Conservation (phyloP, 495 filamentous ascomycete species). For the Pyronema domesticum region DNA sequence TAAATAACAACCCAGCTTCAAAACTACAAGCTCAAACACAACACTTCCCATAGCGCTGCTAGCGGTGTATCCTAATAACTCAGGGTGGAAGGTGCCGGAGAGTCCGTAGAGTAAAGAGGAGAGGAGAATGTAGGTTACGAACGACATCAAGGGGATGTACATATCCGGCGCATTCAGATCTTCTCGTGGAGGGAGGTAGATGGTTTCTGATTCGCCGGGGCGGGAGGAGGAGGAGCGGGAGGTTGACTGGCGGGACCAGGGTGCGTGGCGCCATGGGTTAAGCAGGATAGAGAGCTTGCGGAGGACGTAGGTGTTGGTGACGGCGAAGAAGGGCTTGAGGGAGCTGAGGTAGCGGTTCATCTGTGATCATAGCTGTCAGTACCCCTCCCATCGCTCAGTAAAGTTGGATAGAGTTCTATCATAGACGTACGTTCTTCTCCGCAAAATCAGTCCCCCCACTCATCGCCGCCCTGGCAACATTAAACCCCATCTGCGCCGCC, state of each 20-base stretch:
- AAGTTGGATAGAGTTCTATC: no score
- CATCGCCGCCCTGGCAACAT: constrained; percentile 86
- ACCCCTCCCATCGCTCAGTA: background rate
- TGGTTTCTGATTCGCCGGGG: constrained; percentile 47
- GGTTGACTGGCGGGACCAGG: constrained; percentile 58
- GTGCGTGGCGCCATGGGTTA: constrained; percentile 92
- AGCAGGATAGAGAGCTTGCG: constrained; percentile 76
- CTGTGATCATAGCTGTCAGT: constrained; percentile 31
- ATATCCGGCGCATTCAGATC: constrained; percentile 97
- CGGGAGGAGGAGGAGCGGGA: constrained; percentile 40
- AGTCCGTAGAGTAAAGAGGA: constrained; percentile 78
- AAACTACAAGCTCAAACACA: constrained; percentile 63
- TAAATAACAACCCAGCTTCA: constrained; percentile 88
- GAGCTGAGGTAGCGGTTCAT: constrained; percentile 81
- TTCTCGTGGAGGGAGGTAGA: constrained; percentile 87
- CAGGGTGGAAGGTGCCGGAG: constrained; percentile 82
- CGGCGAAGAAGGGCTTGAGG: constrained; percentile 95
- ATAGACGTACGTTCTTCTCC: constrained; percentile 80
- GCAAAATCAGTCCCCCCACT: constrained; percentile 77
- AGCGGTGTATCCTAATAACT: constrained; percentile 75
- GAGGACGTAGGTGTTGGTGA: constrained; percentile 80
- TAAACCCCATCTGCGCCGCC: constrained; percentile 85
- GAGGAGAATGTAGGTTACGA: constrained; percentile 93
- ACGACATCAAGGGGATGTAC: constrained; percentile 90
- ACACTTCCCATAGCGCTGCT: constrained; percentile 70